Evolutionary conservation across 1,284 basidiomycete genomes (phyloP).

Genomic region (Tilletia setariae): DNA sequence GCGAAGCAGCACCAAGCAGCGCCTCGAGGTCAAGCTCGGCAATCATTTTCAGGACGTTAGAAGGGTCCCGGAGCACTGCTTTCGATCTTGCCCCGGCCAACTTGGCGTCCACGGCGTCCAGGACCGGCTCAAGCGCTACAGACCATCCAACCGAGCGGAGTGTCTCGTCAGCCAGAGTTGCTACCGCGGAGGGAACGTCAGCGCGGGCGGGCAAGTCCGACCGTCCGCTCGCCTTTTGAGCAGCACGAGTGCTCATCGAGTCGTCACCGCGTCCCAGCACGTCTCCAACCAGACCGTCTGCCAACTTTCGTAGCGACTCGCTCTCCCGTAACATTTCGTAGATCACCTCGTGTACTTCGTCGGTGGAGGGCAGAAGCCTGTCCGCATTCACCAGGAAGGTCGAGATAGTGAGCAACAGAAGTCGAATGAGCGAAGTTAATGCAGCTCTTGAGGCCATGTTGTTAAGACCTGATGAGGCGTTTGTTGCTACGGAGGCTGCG

Average conservation of each 20-base stretch:
- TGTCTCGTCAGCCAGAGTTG: neutral
- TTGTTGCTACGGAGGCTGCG: neutral
- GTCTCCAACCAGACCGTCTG: neutral
- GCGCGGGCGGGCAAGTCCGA: neutral
- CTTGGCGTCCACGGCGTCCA: conserved; percentile 11
- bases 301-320: conserved; percentile 3
- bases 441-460: neutral
- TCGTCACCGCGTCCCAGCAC: neutral
- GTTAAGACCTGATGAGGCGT: neutral
- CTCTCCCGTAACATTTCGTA: conserved; percentile 13
- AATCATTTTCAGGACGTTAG: neutral
- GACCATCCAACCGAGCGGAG: conserved; percentile 5
- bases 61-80: neutral
- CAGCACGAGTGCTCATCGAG: neutral
- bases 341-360: conserved; percentile 12
- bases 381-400: conserved; percentile 9
- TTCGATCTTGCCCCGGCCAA: neutral
- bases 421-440: conserved; percentile 2
- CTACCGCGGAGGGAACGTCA: neutral
- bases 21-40: conserved; percentile 4
- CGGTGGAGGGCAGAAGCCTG: conserved; percentile 1
- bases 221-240: neutral
- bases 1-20: conserved; percentile 11
- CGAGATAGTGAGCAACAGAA: conserved; percentile 9
- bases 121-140: conserved; percentile 2